These are phyloP conservation scores for Citrullus amarus DNA, from an alignment of 306 rosid species.

Conservation along the genomic window DNA sequence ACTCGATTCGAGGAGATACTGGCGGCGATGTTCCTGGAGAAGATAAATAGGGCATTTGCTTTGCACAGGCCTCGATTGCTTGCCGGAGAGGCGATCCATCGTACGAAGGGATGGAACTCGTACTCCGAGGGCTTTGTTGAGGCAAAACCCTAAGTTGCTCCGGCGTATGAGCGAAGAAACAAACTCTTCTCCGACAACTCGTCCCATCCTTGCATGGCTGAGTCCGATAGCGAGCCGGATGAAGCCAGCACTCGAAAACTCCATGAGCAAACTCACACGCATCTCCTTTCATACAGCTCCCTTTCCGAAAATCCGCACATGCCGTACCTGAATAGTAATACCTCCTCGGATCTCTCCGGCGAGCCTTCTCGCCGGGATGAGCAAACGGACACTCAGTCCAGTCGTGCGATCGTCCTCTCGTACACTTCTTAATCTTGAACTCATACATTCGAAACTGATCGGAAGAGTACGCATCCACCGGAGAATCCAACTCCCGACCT, in stretches of 20 bases:
- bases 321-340: conserved; percentile 81
- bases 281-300: conserved; percentile 69
- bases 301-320: conserved; percentile 89
- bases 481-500: conserved; percentile 44
- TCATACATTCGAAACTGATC: conserved; percentile 92
- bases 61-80: conserved; percentile 25
- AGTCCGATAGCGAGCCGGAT: conserved; percentile 86
- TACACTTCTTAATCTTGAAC: conserved; percentile 74
- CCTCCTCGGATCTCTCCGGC: conserved; percentile 88
- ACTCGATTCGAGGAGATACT: conserved; percentile 27
- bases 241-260: conserved; percentile 98
- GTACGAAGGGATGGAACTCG: conserved; percentile 16
- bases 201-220: conserved; percentile 97
- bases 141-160: conserved; percentile 75
- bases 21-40: conserved; percentile 49
- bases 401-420: conserved; percentile 89
- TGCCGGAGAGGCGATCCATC: conserved; percentile 27
- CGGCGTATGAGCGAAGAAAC: conserved; percentile 90
- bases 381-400: conserved; percentile 99
- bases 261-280: conserved; percentile 89
- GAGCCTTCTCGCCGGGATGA: conserved; percentile 97
- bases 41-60: conserved; percentile 31
- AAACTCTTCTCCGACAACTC: conserved; percentile 65
- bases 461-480: conserved; percentile 71
- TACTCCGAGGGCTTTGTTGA: conserved; percentile 45